phyloP scores from a whole-genome alignment of 768 basidiomycete species.

The Hortiboletus campestris region DNA sequence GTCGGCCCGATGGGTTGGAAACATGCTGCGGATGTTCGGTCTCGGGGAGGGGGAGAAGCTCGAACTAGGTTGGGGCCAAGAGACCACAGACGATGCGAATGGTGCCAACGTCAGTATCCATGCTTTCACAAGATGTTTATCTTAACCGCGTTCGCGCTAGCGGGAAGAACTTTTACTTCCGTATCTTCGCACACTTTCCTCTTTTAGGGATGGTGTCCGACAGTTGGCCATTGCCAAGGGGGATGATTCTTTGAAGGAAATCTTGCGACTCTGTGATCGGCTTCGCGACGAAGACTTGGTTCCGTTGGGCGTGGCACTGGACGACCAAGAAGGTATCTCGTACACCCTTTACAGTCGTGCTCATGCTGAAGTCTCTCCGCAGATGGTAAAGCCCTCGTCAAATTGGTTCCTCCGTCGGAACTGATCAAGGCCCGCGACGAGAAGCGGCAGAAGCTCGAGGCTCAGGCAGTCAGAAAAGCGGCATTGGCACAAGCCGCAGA shows the following conservation, averaged over 20 bases:
- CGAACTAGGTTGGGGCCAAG: constrained; percentile 87
- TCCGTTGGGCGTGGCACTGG: constrained; percentile 92
- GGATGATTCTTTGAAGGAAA: constrained; percentile 68
- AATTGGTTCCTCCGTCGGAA: constrained; percentile 80
- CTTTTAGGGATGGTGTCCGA: constrained; percentile 90
- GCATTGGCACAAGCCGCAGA: constrained; percentile 62
- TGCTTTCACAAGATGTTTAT: neutral
- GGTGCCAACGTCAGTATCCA: constrained; percentile 45
- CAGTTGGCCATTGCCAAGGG: constrained; percentile 72
- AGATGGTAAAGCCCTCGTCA: constrained; percentile 96
- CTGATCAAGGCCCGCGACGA: constrained; percentile 86
- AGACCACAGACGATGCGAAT: constrained; percentile 36
- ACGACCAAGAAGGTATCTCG: constrained; percentile 86
- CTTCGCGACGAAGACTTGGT: constrained; percentile 88
- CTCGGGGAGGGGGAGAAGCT: constrained; percentile 65
- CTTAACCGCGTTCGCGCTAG: constrained; percentile 39
- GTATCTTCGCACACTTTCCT: constrained; percentile 79
- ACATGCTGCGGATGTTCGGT: constrained; percentile 78
- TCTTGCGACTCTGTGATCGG: constrained; percentile 83
- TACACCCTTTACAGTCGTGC: neutral
- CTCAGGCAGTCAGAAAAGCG: constrained; percentile 78
- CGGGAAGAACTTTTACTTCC: constrained; percentile 86
- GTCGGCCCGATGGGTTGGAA: constrained; percentile 64
- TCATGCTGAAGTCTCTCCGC: neutral
- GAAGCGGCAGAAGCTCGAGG: constrained; percentile 71